Conservation (phyloP, 2,329 filamentous ascomycete genomes). For the Zasmidium cellare region DNA sequence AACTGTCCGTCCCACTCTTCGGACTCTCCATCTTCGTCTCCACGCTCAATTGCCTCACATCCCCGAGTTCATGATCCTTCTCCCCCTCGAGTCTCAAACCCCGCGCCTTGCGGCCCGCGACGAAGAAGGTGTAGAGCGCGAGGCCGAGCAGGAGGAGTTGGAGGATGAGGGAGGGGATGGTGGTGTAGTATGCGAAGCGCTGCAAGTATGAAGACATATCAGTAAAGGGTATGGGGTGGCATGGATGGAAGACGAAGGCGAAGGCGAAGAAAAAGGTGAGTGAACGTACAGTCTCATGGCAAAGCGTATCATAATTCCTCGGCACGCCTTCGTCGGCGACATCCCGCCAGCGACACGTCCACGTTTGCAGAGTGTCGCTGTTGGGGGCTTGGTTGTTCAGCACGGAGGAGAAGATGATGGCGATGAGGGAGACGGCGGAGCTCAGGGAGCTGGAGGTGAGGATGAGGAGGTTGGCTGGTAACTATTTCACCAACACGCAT, state of each 20-base stretch:
- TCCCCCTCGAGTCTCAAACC: constrained; percentile 20
- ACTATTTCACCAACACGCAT: too few relatives aligned
- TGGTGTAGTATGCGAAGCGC: constrained; percentile 48
- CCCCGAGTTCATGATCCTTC: constrained; percentile 24
- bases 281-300: constrained; percentile 41
- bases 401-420: constrained; percentile 38
- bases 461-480: constrained; percentile 40
- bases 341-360: constrained; percentile 37
- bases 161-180: constrained; percentile 43
- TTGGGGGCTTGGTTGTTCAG: constrained; percentile 29
- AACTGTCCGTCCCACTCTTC: constrained; percentile 16
- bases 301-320: constrained; percentile 40
- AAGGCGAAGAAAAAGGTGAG: too few relatives aligned
- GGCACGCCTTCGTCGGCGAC: constrained; percentile 27
- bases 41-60: constrained; percentile 11
- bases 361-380: constrained; percentile 38
- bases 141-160: constrained; percentile 32
- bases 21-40: constrained; percentile 23
- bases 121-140: constrained; percentile 17
- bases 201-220: constrained; percentile 12
- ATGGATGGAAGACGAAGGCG: constrained; percentile 2
- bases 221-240: not conserved
- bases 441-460: constrained; percentile 39
- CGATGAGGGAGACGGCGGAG: constrained; percentile 41
- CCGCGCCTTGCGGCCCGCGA: not conserved